These are phyloP conservation scores for Colletotrichum caudatum DNA, from an alignment of 2,329 filamentous ascomycete genomes.

Conservation along the genomic window DNA sequence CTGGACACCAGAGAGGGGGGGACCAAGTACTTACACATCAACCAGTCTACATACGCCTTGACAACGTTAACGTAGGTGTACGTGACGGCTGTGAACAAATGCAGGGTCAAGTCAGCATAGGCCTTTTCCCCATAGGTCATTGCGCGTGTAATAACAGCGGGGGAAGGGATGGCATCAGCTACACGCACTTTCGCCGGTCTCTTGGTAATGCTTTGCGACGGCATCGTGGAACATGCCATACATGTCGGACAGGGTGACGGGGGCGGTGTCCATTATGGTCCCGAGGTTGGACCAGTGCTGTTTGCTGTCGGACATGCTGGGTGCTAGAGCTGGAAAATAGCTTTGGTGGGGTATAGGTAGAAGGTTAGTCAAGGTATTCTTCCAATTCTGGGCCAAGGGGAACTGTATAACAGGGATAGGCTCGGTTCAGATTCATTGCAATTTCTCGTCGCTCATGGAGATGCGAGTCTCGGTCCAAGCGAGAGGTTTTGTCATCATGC, in stretches of 20 bases:
- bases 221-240: background rate
- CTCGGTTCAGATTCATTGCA: background rate
- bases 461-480: background rate
- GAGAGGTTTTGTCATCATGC: background rate
- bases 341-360: no score
- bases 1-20: background rate
- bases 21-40: background rate
- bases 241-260: background rate
- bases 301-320: background rate
- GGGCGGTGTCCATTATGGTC: background rate
- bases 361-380: background rate
- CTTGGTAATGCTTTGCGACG: background rate
- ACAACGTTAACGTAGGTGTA: background rate
- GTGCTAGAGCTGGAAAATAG: background rate
- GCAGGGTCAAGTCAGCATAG: background rate
- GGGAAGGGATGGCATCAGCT: background rate
- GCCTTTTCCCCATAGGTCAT: background rate
- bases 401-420: accelerated
- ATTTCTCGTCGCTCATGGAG: background rate
- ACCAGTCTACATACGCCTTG: background rate
- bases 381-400: background rate
- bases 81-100: background rate
- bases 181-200: background rate
- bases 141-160: background rate
- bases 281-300: background rate